A percentile compares a stretch with the other conserved stretches of the same genome.
These are phyloP conservation scores for Deinandra increscens DNA, from an alignment of 129 eudicot species.

Conservation along the genomic window DNA sequence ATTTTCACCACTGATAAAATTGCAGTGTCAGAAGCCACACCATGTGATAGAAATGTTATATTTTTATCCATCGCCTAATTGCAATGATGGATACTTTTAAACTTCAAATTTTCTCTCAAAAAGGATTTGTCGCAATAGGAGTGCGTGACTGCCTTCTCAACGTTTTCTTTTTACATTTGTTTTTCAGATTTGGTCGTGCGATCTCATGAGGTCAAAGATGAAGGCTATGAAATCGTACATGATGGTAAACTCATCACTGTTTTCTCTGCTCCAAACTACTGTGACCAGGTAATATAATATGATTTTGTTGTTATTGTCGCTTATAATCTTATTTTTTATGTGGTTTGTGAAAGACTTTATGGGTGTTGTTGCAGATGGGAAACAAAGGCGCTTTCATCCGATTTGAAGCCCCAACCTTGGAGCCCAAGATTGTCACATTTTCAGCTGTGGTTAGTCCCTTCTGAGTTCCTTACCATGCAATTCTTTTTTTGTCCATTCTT, in stretches of 20 bases:
- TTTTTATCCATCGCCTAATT: neutral
- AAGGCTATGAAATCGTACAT: conserved; percentile 91
- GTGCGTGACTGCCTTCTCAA: neutral
- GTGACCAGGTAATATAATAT: conserved; percentile 75
- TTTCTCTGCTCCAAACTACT: conserved; percentile 95
- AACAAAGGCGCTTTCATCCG: conserved; percentile 98
- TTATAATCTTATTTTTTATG: neutral
- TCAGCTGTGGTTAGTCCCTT: conserved; percentile 89
- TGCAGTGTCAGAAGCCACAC: conserved; percentile 1
- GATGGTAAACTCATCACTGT: conserved; percentile 97
- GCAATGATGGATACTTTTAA: neutral
- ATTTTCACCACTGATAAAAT: neutral
- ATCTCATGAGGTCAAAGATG: conserved; percentile 99
- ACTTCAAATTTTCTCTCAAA: neutral
- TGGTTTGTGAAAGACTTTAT: neutral
- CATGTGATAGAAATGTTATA: neutral
- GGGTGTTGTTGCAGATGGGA: conserved; percentile 85
- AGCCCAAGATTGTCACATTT: conserved; percentile 86
- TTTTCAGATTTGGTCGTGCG: conserved; percentile 85
- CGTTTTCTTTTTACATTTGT: neutral
- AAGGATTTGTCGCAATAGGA: neutral
- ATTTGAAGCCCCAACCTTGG: conserved; percentile 83
- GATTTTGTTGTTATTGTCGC: neutral
- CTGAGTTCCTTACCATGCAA: neutral
- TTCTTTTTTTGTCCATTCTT: neutral